phyloP scores from a whole-genome alignment of 73 alveolate genomes.

The Paramecium caudatum region DNA sequence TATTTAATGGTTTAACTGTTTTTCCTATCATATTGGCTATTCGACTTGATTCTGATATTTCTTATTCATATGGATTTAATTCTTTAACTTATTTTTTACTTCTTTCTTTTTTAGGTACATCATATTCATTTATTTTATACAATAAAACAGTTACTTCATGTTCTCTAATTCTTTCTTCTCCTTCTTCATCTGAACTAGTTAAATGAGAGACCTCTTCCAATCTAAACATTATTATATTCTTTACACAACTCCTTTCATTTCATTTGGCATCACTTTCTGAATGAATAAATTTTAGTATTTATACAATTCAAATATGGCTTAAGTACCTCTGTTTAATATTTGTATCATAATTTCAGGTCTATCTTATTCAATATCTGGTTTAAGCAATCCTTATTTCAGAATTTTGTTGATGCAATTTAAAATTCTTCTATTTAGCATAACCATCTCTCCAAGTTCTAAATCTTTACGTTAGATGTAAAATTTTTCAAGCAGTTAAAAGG shows the following conservation, averaged over 20 bases:
- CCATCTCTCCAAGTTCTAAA: slow-evolving; percentile 53
- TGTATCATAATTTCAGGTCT: slow-evolving; percentile 16
- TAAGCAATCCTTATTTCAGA: neutral
- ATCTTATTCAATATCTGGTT: slow-evolving; percentile 62
- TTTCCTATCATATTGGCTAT: slow-evolving; percentile 39
- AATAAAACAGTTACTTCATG: slow-evolving; percentile 38
- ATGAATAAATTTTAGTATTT: slow-evolving; percentile 49
- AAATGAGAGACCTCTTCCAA: slow-evolving; percentile 68
- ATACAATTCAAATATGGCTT: slow-evolving; percentile 56
- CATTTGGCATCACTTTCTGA: slow-evolving; percentile 59
- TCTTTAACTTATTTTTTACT: slow-evolving; percentile 30
- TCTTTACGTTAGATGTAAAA: slow-evolving; percentile 31
- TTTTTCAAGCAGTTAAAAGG: slow-evolving; percentile 15
- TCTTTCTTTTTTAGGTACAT: neutral
- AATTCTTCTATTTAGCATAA: slow-evolving; percentile 46
- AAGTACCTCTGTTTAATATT: slow-evolving; percentile 3
- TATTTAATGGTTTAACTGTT: slow-evolving; percentile 32
- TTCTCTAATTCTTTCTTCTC: slow-evolving; percentile 11
- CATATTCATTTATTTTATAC: slow-evolving; percentile 55
- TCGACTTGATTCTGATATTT: slow-evolving; percentile 48
- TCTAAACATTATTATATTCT: neutral
- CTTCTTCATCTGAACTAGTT: slow-evolving; percentile 50
- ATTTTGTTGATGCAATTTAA: slow-evolving; percentile 43
- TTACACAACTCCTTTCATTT: slow-evolving; percentile 51
- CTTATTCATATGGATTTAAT: slow-evolving; percentile 36